Percentiles rank a stretch among this genome's conserved stretches.
These are phyloP conservation scores for Lindgomyces ingoldianus DNA, from an alignment of 495 filamentous ascomycete genomes.

Conservation along the genomic window DNA sequence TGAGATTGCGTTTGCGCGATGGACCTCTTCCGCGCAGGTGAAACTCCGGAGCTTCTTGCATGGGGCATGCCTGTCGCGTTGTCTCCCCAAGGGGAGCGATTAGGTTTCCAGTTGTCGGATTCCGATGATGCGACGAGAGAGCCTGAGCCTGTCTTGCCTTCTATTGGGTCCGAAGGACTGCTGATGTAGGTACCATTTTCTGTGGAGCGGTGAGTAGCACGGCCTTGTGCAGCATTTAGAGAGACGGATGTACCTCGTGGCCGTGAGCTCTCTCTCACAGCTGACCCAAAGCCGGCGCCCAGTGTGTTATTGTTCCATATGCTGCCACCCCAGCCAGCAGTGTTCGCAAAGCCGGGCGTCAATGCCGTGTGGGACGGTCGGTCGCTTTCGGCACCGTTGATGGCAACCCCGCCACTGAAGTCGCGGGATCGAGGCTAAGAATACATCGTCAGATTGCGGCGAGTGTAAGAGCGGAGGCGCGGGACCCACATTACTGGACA, in stretches of 20 bases:
- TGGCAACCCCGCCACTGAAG: slow-evolving; percentile 12
- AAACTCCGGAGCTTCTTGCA: slow-evolving; percentile 52
- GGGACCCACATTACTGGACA: slow-evolving; percentile 33
- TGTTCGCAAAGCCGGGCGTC: slow-evolving; percentile 51
- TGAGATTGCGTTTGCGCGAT: slow-evolving; percentile 45
- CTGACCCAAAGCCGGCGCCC: slow-evolving; percentile 50
- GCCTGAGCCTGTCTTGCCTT: slow-evolving; percentile 64
- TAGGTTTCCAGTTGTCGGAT: slow-evolving; percentile 58
- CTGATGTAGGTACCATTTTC: slow-evolving; percentile 29
- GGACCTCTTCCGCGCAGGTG: slow-evolving; percentile 52
- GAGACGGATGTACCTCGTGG: slow-evolving; percentile 48
- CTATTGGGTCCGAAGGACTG: slow-evolving; percentile 45
- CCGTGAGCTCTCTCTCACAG: slow-evolving; percentile 44
- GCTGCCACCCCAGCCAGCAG: slow-evolving; percentile 55
- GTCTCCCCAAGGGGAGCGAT: slow-evolving; percentile 59
- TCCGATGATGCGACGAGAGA: slow-evolving; percentile 67
- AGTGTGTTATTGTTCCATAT: slow-evolving; percentile 64
- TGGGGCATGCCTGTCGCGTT: slow-evolving; percentile 49
- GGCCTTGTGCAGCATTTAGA: neutral
- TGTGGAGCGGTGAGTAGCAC: slow-evolving; percentile 1
- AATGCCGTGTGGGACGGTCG: slow-evolving; percentile 42
- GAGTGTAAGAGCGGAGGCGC: neutral
- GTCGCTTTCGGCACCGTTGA: slow-evolving; percentile 27
- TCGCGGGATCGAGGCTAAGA: slow-evolving; percentile 31
- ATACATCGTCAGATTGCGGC: slow-evolving; percentile 16